Evolutionary conservation across 192 early-diverging fungal species (phyloP).

Genomic region (Physocladia obscura): DNA sequence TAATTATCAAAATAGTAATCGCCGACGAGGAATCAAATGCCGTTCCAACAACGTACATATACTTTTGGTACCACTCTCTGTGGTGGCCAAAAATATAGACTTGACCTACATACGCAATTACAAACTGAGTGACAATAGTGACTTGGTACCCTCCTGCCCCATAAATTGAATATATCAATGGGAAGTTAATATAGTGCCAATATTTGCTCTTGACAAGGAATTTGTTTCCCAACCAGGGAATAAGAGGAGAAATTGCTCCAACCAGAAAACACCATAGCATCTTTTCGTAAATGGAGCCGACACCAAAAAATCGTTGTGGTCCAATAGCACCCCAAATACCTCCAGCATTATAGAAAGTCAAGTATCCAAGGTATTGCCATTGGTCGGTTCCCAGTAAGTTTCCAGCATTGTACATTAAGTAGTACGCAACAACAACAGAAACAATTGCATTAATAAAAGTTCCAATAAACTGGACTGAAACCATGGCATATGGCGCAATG

Average conservation of each 20-base stretch:
- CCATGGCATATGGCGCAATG: constrained; percentile 73
- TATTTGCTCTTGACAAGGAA: constrained; percentile 27
- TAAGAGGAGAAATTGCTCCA: constrained; percentile 38
- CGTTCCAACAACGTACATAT: constrained; percentile 1
- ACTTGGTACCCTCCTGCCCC: constrained; percentile 7
- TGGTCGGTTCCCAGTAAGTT: background rate
- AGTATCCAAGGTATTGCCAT: constrained; percentile 14
- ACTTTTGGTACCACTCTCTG: background rate
- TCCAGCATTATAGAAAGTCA: constrained; percentile 22
- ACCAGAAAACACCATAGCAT: constrained; percentile 32
- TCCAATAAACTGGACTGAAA: constrained; percentile 71
- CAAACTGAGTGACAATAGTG: background rate
- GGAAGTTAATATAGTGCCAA: constrained; percentile 20
- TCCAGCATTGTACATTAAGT: constrained; percentile 7
- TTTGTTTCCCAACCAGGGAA: constrained; percentile 47
- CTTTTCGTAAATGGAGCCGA: constrained; percentile 26
- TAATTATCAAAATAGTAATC: background rate
- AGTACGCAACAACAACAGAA: background rate
- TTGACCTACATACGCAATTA: background rate
- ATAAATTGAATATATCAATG: background rate
- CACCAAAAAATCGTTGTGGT: constrained; percentile 59
- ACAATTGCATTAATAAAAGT: constrained; percentile 10
- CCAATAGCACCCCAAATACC: constrained; percentile 59
- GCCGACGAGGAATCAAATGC: constrained; percentile 2
- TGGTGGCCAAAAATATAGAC: background rate